Base-by-base conservation (phyloP, 2,329 filamentous ascomycete species). In the Pezicula neosporulosa region DNA sequence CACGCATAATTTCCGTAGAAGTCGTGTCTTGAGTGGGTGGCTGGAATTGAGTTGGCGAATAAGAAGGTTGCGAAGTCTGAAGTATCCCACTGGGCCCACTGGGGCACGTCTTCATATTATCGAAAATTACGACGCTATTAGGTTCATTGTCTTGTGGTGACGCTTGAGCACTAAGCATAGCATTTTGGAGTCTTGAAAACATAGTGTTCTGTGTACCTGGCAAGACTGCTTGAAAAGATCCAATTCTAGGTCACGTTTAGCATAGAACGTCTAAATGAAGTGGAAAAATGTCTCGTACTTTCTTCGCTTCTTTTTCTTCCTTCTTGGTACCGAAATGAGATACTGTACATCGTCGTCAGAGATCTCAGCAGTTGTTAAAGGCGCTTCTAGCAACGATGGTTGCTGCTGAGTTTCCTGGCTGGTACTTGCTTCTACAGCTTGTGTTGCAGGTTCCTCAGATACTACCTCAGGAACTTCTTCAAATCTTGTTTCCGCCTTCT, bases 341-440 rank as follows among this genome's bases (percentile, higher is more conserved):
- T 76, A 73, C 55, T 75, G 66, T 30, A 77, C 64, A 46, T 77
- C 74, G 51, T 71, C 68, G 44, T 75, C 72, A 21, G 56, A 58
- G 48, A 62, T 54, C 56, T 70, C 43, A n/a, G 15, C 10, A 24
- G 8, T 16, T 2, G 19, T 48, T 19, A 28, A 44, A 24, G 28
- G 8, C 35, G 44, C 6, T 3, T 7, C 24, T n/a, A 4, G 44
- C 28, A 42, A 28, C 33, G 36, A 24, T 33, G 48, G 38, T 12
- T 39, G 37, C 37, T 39, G 16, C 7, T 4, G 13, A 19, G 30
- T 28, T 35, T 30, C 9, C 6, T 35, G 33, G 16, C 15, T 35
- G 12, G 2, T 28, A 15, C 15, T 30, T 19, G 18, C 15, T 38
- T 30, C 28, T 7, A 35, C 24, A 36, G 18, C 19, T 33, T 36